Evolutionary conservation across 352 stramenopile genomes (phyloP).

Genomic region (Globisporangium parvum): DNA sequence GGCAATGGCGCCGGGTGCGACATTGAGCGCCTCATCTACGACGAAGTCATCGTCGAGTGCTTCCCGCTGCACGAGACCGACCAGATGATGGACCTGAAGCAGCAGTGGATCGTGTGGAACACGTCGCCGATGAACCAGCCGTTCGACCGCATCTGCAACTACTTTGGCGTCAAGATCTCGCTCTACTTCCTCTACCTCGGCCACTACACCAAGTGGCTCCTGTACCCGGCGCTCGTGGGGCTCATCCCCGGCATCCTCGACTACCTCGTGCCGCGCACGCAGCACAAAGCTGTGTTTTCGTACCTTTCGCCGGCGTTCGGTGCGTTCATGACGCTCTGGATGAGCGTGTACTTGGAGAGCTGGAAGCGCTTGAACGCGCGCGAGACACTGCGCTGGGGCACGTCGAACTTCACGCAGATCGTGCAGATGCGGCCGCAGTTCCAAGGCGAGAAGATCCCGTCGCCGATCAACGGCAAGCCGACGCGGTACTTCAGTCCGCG

Average conservation of each 20-base stretch:
- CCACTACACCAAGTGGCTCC: slow-evolving; percentile 93
- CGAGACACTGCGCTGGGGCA: slow-evolving; percentile 84
- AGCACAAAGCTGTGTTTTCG: slow-evolving; percentile 59
- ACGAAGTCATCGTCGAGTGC: slow-evolving; percentile 67
- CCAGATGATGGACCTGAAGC: slow-evolving; percentile 48
- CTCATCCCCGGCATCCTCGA: slow-evolving; percentile 83
- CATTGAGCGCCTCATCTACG: slow-evolving; percentile 70
- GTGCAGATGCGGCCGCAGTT: slow-evolving; percentile 73
- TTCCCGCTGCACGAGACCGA: slow-evolving; percentile 76
- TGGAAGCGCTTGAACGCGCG: slow-evolving; percentile 84
- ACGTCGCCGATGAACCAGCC: slow-evolving; percentile 71
- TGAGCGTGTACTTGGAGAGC: slow-evolving; percentile 85
- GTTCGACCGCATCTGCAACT: slow-evolving; percentile 76
- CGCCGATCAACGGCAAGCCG: slow-evolving; percentile 62
- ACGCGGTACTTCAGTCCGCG: slow-evolving; percentile 61
- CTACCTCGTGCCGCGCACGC: slow-evolving; percentile 32
- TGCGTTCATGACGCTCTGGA: slow-evolving; percentile 88
- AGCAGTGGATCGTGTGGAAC: slow-evolving; percentile 68
- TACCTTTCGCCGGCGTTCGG: slow-evolving; percentile 76
- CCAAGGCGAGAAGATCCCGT: slow-evolving; percentile 64
- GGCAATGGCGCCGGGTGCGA: slow-evolving; percentile 56
- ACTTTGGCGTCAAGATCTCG: slow-evolving; percentile 90
- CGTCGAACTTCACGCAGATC: slow-evolving; percentile 57
- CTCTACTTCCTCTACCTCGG: slow-evolving; percentile 98
- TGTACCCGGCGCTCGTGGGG: slow-evolving; percentile 91